Evolutionary conservation across 1,284 basidiomycete genomes (phyloP).

Genomic region (Cerrena zonata): DNA sequence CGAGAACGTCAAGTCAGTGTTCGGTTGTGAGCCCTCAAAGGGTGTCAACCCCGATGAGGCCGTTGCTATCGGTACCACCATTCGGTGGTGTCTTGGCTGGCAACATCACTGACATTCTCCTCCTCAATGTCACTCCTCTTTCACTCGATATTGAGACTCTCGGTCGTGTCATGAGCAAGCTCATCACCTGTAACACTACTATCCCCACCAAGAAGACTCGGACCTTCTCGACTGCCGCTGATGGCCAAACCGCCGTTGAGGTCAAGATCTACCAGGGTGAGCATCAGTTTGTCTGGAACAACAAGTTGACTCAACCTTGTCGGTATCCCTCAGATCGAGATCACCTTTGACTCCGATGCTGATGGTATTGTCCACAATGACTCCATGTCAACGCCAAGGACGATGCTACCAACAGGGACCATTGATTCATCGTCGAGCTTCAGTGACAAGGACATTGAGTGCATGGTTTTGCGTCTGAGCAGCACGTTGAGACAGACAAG

Average conservation of each 20-base stretch:
- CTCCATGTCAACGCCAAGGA: constrained; percentile 95
- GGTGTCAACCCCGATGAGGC: constrained; percentile 97
- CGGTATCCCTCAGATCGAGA: constrained; percentile 96
- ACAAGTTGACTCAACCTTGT: constrained; percentile 99
- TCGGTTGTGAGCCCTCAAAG: constrained; percentile 93
- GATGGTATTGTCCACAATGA: constrained; percentile 97
- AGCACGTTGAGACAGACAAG: constrained; percentile 90
- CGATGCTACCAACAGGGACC: constrained; percentile 95
- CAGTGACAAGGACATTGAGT: constrained; percentile 93
- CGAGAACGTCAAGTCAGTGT: constrained; percentile 88
- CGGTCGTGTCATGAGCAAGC: constrained; percentile 97
- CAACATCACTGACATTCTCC: constrained; percentile 91
- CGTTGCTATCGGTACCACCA: constrained; percentile 93
- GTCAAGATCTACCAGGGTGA: constrained; percentile 99
- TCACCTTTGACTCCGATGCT: constrained; percentile 98
- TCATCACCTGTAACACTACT: constrained; percentile 96
- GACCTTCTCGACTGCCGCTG: constrained; percentile 95
- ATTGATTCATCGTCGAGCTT: constrained; percentile 97
- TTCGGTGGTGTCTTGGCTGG: constrained; percentile 96
- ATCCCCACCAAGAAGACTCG: constrained; percentile 99
- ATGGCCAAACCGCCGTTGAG: constrained; percentile 92
- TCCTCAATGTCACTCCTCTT: constrained; percentile 92
- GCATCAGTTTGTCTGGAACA: constrained; percentile 94
- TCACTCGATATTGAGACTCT: constrained; percentile 94
- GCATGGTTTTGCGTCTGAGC: constrained; percentile 92